These are phyloP conservation scores for Fusarium musae DNA, from an alignment of 2,329 filamentous ascomycete genomes.

Conservation along the genomic window DNA sequence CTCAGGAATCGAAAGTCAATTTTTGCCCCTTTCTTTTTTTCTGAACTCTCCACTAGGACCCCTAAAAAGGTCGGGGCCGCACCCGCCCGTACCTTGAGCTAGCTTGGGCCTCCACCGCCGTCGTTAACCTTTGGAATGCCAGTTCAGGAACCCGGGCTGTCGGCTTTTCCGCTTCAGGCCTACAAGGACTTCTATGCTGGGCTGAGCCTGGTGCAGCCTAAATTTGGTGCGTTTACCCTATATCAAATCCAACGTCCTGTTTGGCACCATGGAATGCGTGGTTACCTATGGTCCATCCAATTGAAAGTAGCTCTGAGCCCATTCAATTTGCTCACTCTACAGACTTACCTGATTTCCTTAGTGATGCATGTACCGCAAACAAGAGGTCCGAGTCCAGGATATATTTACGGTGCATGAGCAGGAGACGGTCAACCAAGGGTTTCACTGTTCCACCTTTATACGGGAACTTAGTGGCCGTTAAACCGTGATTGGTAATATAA, in stretches of 20 bases:
- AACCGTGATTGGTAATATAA: neutral
- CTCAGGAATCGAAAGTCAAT: neutral
- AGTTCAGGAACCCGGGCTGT: constrained; percentile 15
- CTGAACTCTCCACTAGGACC: constrained; percentile 8
- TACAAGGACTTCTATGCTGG: neutral
- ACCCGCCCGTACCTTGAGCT: constrained; percentile 28
- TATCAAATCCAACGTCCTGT: neutral
- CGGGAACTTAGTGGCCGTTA: too few species aligned
- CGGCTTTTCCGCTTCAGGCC: constrained; percentile 7
- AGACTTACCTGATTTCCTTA: neutral
- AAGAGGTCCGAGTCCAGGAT: neutral
- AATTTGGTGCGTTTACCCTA: neutral
- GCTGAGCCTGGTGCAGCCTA: neutral
- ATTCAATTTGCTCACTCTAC: neutral
- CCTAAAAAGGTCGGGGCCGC: constrained; percentile 12
- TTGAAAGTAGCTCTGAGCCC: neutral
- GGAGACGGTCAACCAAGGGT: neutral
- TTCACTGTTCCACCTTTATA: too few species aligned
- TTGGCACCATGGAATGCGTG: neutral
- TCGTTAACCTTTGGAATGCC: constrained; percentile 16
- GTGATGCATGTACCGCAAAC: neutral
- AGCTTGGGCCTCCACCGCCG: constrained; percentile 17
- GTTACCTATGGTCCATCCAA: neutral
- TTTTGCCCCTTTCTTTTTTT: neutral
- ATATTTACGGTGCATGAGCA: neutral